phyloP scores from a whole-genome alignment of 2,329 filamentous ascomycete species.

The Arthroderma sp. region DNA sequence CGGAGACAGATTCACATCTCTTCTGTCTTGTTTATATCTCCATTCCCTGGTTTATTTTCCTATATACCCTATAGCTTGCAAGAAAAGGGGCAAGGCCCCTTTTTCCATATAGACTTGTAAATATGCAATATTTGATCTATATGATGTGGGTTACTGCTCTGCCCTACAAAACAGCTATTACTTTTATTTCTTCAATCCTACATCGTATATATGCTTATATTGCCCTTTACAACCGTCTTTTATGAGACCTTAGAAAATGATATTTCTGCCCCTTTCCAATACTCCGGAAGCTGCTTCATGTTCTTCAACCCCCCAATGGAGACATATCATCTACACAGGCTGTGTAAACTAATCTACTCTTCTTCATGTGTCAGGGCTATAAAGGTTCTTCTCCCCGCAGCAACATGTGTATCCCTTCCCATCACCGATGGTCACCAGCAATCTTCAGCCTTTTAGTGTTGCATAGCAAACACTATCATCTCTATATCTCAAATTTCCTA shows the following conservation, averaged over 20 bases:
- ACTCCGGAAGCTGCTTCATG: background rate
- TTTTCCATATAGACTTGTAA: background rate
- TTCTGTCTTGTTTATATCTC: no score
- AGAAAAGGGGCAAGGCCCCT: background rate
- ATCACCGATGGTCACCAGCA: background rate
- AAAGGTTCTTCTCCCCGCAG: background rate
- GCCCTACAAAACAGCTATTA: no score
- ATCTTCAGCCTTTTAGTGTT: no score
- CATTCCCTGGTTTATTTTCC: background rate
- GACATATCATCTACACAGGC: background rate
- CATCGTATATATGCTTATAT: no score
- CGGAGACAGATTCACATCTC: no score
- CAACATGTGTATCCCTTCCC: background rate
- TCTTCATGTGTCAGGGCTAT: background rate
- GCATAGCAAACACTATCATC: no score
- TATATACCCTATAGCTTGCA: background rate
- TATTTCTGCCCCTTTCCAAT: background rate
- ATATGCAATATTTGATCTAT: background rate
- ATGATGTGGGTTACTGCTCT: background rate
- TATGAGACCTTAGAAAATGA: no score
- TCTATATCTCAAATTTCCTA: no score
- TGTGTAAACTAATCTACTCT: background rate
- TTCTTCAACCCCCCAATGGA: background rate
- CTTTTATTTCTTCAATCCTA: no score
- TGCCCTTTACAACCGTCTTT: no score